phyloP scores from a whole-genome alignment of 345 rosid species.

The Melaleuca quinquenervia region DNA sequence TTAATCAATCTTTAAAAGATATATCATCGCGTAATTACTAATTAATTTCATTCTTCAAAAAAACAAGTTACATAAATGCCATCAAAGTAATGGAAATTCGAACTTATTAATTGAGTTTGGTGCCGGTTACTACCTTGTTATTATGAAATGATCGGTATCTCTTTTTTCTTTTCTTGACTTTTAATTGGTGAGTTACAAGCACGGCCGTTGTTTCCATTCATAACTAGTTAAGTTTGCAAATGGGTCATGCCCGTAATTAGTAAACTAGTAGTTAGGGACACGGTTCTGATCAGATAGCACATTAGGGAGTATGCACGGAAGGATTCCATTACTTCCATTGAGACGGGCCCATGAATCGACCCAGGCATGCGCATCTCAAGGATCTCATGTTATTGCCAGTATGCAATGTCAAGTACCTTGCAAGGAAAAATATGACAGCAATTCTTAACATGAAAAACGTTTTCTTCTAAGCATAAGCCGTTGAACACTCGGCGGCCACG shows the following conservation, averaged over 20 bases:
- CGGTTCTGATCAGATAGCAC: neutral
- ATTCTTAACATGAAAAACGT: neutral
- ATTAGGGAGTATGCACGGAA: neutral
- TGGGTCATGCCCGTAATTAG: neutral
- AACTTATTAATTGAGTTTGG: neutral
- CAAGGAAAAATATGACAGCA: neutral
- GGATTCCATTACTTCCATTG: neutral
- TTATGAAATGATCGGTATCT: neutral
- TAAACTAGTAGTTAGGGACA: neutral
- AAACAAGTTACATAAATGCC: no score
- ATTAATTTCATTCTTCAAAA: neutral
- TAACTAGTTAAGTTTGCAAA: neutral
- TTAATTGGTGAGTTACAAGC: neutral
- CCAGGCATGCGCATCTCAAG: neutral
- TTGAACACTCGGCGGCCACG: neutral
- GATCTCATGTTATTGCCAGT: neutral
- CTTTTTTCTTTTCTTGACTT: rapidly evolving
- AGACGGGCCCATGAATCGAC: neutral
- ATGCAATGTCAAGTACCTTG: neutral
- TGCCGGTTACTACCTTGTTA: neutral
- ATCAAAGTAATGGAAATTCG: neutral
- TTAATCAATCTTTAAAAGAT: neutral
- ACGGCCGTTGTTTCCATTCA: neutral
- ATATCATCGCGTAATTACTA: neutral
- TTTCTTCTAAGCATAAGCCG: neutral